Conservation (phyloP, 805 yeast species). For the Suhomyces canberraensis region DNA sequence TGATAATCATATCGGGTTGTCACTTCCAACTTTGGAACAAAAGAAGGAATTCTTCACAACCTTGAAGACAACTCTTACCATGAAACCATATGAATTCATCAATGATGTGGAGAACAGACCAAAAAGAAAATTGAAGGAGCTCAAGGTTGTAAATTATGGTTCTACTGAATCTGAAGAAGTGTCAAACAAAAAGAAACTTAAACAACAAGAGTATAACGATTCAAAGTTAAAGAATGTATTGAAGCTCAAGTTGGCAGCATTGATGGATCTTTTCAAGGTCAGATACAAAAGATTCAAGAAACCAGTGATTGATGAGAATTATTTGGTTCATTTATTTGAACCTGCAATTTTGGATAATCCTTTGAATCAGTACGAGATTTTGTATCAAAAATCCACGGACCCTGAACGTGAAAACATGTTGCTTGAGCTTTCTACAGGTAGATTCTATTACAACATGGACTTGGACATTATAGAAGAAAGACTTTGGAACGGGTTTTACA, state of each 20-base stretch:
- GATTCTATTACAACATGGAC: conserved; percentile 80
- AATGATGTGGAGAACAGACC: conserved; percentile 61
- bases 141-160: conserved; percentile 30
- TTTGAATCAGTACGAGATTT: conserved; percentile 32
- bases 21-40: conserved; percentile 43
- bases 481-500: conserved; percentile 93
- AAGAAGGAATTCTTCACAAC: conserved; percentile 54
- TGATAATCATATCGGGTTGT: conserved; percentile 45
- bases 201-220: conserved; percentile 59
- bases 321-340: conserved; percentile 75
- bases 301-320: conserved; percentile 80
- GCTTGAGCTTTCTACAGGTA: conserved; percentile 73
- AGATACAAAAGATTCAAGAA: conserved; percentile 88
- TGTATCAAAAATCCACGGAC: conserved; percentile 46
- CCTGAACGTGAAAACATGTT: conserved; percentile 63
- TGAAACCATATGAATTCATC: conserved; percentile 70
- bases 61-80: conserved; percentile 50
- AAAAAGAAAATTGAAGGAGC: conserved; percentile 41
- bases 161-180: conserved; percentile 17
- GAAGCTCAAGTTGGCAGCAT: conserved; percentile 78
- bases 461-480: conserved; percentile 91
- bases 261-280: conserved; percentile 85
- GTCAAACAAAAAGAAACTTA: conserved; percentile 42
- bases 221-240: conserved; percentile 79
- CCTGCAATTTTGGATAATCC: conserved; percentile 43